These are phyloP conservation scores for Phycomyces blakesleeanus DNA, from an alignment of 192 early-diverging fungal species.

Conservation along the genomic window DNA sequence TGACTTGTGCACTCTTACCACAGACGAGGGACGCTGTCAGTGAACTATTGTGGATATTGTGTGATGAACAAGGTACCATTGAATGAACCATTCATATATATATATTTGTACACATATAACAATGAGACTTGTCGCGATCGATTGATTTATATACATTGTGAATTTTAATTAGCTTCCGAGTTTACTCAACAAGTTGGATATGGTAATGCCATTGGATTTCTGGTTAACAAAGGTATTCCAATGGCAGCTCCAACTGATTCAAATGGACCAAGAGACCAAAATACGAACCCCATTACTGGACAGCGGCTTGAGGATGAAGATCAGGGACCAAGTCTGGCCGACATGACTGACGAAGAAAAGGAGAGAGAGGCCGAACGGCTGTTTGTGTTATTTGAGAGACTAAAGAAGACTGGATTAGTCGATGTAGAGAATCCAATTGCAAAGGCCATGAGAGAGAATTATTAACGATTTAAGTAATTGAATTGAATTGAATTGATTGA, in stretches of 20 bases:
- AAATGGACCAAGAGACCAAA: constrained; percentile 1
- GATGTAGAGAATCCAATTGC: constrained; percentile 71
- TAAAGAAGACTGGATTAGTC: constrained; percentile 90
- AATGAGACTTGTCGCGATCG: too few relatives aligned
- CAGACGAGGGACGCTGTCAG: constrained; percentile 56
- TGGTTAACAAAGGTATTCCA: constrained; percentile 70
- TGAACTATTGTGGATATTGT: constrained; percentile 65
- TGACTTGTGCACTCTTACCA: constrained; percentile 62
- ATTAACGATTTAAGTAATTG: constrained; percentile 24
- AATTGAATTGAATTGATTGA: too few relatives aligned
- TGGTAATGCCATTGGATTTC: constrained; percentile 90
- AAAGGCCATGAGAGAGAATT: constrained; percentile 47
- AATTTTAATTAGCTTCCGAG: constrained; percentile 53
- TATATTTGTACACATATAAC: too few relatives aligned
- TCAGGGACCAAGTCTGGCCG: constrained; percentile 50
- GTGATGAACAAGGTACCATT: constrained; percentile 62
- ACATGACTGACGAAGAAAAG: constrained; percentile 97
- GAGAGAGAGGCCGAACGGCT: constrained; percentile 89
- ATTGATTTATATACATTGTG: background rate
- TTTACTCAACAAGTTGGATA: constrained; percentile 81
- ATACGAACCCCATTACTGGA: constrained; percentile 90
- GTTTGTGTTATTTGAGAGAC: constrained; percentile 90
- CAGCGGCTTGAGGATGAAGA: constrained; percentile 49
- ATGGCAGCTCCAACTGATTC: constrained; percentile 37
- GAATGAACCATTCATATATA: background rate